Evolutionary conservation across 2,329 filamentous ascomycete genomes (phyloP).

Genomic region (Orbilia ellipsospora): DNA sequence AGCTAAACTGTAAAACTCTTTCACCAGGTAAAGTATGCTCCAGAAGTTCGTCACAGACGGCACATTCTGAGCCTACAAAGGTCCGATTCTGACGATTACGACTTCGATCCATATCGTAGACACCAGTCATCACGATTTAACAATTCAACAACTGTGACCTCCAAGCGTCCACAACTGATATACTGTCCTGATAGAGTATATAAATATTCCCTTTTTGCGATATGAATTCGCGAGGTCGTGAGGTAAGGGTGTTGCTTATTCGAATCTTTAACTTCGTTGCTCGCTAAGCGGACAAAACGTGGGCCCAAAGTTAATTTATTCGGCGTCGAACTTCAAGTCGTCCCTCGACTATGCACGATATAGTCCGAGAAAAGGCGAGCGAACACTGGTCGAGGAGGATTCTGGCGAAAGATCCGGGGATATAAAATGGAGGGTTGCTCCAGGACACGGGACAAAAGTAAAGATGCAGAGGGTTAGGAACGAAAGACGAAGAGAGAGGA

Average conservation of each 20-base stretch:
- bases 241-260: constrained; percentile 3
- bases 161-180: neutral
- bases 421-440: neutral
- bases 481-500: constrained; percentile 7
- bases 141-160: constrained; percentile 56
- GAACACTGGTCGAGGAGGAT: no score
- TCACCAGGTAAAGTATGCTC: constrained; percentile 96
- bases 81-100: constrained; percentile 88
- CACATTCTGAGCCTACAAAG: constrained; percentile 93
- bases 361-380: no score
- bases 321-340: no score
- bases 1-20: constrained; percentile 93
- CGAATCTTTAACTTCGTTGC: neutral
- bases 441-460: neutral
- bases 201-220: neutral
- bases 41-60: constrained; percentile 94
- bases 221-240: constrained; percentile 15
- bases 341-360: no score
- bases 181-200: neutral
- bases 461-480: neutral
- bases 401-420: neutral
- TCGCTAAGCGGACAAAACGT: neutral
- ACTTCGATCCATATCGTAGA: constrained; percentile 79
- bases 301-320: neutral
- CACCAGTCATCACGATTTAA: constrained; percentile 68